A percentile compares a stretch with the other conserved stretches of the same genome.
Evolutionary conservation across 805 yeast genomes (phyloP).

Genomic region (Ogataea thermomethanolica): DNA sequence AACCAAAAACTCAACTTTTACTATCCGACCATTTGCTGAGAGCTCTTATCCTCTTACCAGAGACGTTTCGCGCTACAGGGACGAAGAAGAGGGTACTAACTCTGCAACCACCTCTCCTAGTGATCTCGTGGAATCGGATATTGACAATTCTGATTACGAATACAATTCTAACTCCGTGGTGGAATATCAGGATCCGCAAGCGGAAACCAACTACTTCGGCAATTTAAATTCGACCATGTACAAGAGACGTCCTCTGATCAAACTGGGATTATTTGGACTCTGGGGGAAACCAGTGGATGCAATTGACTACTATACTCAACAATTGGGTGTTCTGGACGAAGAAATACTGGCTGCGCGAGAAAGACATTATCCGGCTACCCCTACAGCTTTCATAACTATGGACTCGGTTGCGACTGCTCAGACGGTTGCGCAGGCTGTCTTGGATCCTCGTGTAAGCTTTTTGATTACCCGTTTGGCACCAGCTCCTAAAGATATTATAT

Average conservation of each 20-base stretch:
- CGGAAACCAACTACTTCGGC: constrained; percentile 8
- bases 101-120: too few relatives aligned
- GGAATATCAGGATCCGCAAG: constrained; percentile 1
- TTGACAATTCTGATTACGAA: constrained; percentile 21
- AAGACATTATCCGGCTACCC: constrained; percentile 74
- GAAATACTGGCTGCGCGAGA: constrained; percentile 63
- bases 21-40: constrained; percentile 26
- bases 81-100: constrained; percentile 12
- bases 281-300: constrained; percentile 76
- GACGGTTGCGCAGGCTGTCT: constrained; percentile 91
- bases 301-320: constrained; percentile 68
- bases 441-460: constrained; percentile 84
- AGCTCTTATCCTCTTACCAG: constrained; percentile 24
- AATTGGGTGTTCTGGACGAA: constrained; percentile 64
- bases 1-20: constrained; percentile 20
- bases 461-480: constrained; percentile 86
- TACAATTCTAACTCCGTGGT: constrained; percentile 12
- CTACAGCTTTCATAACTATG: constrained; percentile 93
- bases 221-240: constrained; percentile 17
- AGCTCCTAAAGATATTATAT: constrained; percentile 91
- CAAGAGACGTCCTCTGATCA: constrained; percentile 57
- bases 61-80: constrained; percentile 20
- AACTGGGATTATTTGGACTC: constrained; percentile 56
- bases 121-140: neutral
- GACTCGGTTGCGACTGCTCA: constrained; percentile 94